phyloP scores from a whole-genome alignment of 768 basidiomycete genomes.

The Lentinula detonsa region DNA sequence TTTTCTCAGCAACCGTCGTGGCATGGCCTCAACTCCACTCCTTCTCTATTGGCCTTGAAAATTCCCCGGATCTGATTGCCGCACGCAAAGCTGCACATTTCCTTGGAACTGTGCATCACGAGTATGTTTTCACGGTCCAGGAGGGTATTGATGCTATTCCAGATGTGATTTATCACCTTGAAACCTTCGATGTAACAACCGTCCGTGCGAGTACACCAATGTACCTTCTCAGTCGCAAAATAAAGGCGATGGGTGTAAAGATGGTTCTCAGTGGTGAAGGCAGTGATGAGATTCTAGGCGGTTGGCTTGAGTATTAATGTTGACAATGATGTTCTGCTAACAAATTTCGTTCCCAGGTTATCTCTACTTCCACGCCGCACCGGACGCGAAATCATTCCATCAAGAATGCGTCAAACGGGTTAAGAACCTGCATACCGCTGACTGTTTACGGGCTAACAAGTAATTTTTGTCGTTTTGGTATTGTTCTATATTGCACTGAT shows the following conservation, averaged over 20 bases:
- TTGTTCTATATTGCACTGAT: neutral
- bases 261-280: conserved; percentile 99
- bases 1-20: conserved; percentile 56
- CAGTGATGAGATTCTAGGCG: conserved; percentile 95
- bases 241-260: conserved; percentile 99
- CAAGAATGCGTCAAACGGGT: conserved; percentile 92
- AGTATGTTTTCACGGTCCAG: conserved; percentile 96
- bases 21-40: conserved; percentile 97
- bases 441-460: conserved; percentile 99
- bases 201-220: conserved; percentile 97
- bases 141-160: conserved; percentile 96
- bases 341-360: conserved; percentile 55
- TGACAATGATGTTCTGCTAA: neutral
- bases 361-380: conserved; percentile 99
- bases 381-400: conserved; percentile 83
- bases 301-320: conserved; percentile 30
- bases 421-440: conserved; percentile 95
- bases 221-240: conserved; percentile 96
- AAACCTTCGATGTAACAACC: conserved; percentile 98
- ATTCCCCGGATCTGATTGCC: conserved; percentile 92
- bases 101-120: conserved; percentile 93
- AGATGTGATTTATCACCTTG: conserved; percentile 96
- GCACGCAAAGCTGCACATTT: conserved; percentile 91
- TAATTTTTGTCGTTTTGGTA: conserved; percentile 25
- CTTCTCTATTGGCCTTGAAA: conserved; percentile 92